Conservation (phyloP, 129 eudicot species). For the Solidago caesia region DNA sequence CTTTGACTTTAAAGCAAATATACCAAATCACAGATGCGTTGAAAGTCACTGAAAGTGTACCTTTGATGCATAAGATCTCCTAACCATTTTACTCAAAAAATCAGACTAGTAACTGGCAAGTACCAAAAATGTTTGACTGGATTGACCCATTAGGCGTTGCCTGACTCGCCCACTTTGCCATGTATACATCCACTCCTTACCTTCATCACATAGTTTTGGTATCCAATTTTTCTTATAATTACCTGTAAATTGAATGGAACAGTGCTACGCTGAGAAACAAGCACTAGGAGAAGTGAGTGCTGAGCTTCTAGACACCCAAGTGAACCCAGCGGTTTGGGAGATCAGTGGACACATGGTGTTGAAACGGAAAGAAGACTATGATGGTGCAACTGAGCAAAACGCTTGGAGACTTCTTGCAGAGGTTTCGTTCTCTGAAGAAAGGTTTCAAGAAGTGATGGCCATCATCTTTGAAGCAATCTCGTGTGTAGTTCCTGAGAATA, state of each 20-base stretch:
- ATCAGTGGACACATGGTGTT: constrained; percentile 97
- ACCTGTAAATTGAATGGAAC: constrained; percentile 19
- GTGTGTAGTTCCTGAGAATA: constrained; percentile 34
- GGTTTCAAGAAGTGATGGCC: constrained; percentile 77
- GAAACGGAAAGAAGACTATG: constrained; percentile 80
- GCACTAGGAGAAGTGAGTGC: constrained; percentile 95
- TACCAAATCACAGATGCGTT: not conserved
- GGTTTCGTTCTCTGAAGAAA: constrained; percentile 90
- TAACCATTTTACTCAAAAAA: no score
- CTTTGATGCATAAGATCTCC: no score
- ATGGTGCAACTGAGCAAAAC: constrained; percentile 83
- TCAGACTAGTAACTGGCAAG: no score
- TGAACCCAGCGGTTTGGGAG: constrained; percentile 99
- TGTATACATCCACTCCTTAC: not conserved
- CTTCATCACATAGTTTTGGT: no score
- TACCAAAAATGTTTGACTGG: no score
- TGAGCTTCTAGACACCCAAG: constrained; percentile 95
- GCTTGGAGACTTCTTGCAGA: constrained; percentile 99
- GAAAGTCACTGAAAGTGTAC: not conserved
- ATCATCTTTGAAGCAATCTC: constrained; percentile 82
- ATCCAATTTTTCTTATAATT: no score
- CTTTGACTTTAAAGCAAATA: not conserved
- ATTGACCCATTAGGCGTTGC: no score
- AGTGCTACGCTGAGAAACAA: constrained; percentile 99
- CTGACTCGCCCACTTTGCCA: not conserved